Evolutionary conservation across 106 monocot species (phyloP).

Genomic region (Allium fistulosum): DNA sequence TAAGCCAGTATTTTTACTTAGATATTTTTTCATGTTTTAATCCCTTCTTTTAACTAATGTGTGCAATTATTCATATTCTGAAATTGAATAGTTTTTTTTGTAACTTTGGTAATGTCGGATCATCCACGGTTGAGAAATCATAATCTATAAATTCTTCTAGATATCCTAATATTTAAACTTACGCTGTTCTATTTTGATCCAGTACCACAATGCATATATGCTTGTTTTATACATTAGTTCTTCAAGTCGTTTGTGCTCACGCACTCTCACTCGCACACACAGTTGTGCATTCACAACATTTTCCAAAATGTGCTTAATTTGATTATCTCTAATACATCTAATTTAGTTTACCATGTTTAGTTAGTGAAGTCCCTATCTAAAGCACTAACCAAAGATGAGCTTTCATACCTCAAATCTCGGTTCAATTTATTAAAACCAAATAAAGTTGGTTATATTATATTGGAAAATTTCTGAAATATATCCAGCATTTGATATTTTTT

Average conservation of each 20-base stretch:
- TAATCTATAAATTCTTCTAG: constrained; percentile 24
- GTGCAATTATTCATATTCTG: background rate
- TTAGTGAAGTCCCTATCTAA: constrained; percentile 55
- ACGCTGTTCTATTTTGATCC: background rate
- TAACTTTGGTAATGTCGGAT: constrained; percentile 2
- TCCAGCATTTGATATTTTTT: background rate
- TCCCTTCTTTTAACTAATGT: background rate
- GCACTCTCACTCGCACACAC: too few species aligned
- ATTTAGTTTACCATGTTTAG: background rate
- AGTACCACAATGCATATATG: too few species aligned
- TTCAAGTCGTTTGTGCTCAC: too few species aligned
- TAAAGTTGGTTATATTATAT: constrained; percentile 30
- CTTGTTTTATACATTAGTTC: too few species aligned
- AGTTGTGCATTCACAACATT: too few species aligned
- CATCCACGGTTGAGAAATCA: constrained; percentile 36
- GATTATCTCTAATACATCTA: too few species aligned
- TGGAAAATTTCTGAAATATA: constrained; percentile 61
- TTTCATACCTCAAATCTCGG: constrained; percentile 48
- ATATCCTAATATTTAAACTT: constrained; percentile 49
- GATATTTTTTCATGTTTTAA: background rate
- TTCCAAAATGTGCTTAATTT: too few species aligned
- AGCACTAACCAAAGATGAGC: constrained; percentile 59
- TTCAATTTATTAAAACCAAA: constrained; percentile 59
- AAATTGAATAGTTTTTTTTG: background rate
- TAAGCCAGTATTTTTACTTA: constrained; percentile 20